Base-by-base conservation (phyloP, 2,329 filamentous ascomycete species). In the Chlorencoelia australis region DNA sequence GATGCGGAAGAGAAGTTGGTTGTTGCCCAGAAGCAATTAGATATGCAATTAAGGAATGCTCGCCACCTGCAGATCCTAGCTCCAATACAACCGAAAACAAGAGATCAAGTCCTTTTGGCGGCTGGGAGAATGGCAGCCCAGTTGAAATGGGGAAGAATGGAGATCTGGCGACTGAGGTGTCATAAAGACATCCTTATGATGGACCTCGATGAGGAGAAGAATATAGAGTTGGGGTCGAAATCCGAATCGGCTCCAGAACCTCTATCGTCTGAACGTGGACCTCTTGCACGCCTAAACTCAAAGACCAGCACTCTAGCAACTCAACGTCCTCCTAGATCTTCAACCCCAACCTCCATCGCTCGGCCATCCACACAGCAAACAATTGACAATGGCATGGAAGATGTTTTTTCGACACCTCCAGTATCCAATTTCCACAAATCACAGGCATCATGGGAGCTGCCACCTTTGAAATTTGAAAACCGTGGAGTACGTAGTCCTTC, bases 81-180 rank as follows among this genome's bases (percentile, higher is more conserved):
- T 1, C 91, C 91, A 0, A 86, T 98, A 30, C 83, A 94, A 52
- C 77, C 80, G n/a, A 87, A 87, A 59, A 88, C 86, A 0, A 73
- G 91, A 42, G 89, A 96, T 42, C 75, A 86, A 41, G 72, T 96
- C 37, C 70, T 95, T n/a, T 69, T 82, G 45, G 82, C 86, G 13
- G 89, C 91, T 14, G 85, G 80, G 5, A 77, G 82, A 6, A 79
- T 94, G 61, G 79, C 88, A 38, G 86, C 86, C 3, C 87, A 89
- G 56, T 64, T 98, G 42, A 94, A 91, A 57, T 95, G 89, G 89
- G 79, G 81, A n/a, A 73, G 89, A 42, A 81, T 93, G 56, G 86
- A 94, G 47, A 91, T 95, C 14, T 95, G 88, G 86, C 82, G 79
- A 36, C 73, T 89, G 51, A 89, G 77, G 53, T 95, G 88, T 47